phyloP scores from a whole-genome alignment of 1,284 basidiomycete species.

The Fomitiporia mediterranea region DNA sequence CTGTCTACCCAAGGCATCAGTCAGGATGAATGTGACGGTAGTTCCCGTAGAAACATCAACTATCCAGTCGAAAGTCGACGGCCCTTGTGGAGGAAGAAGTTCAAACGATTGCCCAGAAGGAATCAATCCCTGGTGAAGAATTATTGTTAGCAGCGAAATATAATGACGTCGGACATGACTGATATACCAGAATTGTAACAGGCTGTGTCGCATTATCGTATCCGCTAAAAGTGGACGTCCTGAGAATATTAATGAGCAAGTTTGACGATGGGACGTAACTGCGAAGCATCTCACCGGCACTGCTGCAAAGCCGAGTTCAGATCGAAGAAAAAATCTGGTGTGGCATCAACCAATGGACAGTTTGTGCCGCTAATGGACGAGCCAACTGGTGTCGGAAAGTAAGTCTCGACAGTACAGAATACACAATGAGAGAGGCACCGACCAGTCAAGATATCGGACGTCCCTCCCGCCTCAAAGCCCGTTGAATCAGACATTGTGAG shows the following conservation, averaged over 20 bases:
- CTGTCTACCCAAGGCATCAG: slow-evolving; percentile 48
- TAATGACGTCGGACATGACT: slow-evolving; percentile 9
- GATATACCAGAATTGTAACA: slow-evolving; percentile 51
- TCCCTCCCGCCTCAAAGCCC: slow-evolving; percentile 63
- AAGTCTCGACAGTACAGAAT: too few relatives aligned
- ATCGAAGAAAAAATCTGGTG: slow-evolving; percentile 47
- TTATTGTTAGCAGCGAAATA: not conserved
- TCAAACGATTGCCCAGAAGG: slow-evolving; percentile 54
- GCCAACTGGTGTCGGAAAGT: too few relatives aligned
- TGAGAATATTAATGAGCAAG: slow-evolving; percentile 26
- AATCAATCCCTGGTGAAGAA: slow-evolving; percentile 48
- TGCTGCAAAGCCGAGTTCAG: slow-evolving; percentile 53
- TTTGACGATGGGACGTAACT: not conserved
- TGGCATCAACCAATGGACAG: slow-evolving; percentile 49
- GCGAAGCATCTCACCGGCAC: slow-evolving; percentile 45
- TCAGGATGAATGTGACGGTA: slow-evolving; percentile 55
- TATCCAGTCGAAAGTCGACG: slow-evolving; percentile 49
- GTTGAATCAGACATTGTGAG: slow-evolving; percentile 67
- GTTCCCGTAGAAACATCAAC: slow-evolving; percentile 55
- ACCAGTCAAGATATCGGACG: slow-evolving; percentile 44
- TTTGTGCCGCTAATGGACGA: slow-evolving; percentile 37
- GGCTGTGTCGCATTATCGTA: slow-evolving; percentile 54
- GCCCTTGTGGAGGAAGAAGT: slow-evolving; percentile 41
- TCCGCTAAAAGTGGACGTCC: slow-evolving; percentile 47
- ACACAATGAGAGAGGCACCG: too few relatives aligned